Evolutionary conservation across 78 protist genomes (phyloP).

Genomic region (Guillardia theta): DNA sequence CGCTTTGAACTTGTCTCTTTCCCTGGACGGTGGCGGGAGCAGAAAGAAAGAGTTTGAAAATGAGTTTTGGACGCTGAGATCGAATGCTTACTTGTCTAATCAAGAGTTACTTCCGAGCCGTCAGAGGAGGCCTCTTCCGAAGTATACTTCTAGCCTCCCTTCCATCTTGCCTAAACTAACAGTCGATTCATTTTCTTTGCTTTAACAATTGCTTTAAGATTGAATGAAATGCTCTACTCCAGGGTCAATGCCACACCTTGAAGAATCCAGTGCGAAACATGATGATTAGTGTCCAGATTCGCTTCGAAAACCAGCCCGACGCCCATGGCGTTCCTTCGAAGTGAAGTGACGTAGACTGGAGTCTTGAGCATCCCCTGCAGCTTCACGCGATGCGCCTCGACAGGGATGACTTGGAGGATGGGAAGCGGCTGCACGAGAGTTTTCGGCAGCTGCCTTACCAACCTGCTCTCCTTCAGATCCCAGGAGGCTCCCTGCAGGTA

Average conservation of each 20-base stretch:
- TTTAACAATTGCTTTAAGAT: too few species aligned
- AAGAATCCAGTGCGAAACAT: slow-evolving; percentile 68
- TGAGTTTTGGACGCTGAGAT: too few species aligned
- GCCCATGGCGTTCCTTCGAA: slow-evolving; percentile 83
- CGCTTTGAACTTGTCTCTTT: too few species aligned
- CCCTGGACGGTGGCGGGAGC: too few species aligned
- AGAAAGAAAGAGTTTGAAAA: too few species aligned
- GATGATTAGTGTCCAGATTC: slow-evolving; percentile 67
- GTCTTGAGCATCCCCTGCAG: slow-evolving; percentile 70
- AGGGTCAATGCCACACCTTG: slow-evolving; percentile 47
- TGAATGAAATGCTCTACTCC: background rate
- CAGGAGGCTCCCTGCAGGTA: slow-evolving; percentile 87
- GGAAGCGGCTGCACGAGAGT: slow-evolving; percentile 78
- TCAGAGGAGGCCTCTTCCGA: too few species aligned
- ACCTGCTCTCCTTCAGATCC: slow-evolving; percentile 55
- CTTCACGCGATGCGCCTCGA: slow-evolving; percentile 68
- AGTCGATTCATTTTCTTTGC: too few species aligned
- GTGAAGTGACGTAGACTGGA: slow-evolving; percentile 88
- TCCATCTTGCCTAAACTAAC: too few species aligned
- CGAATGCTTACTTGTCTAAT: too few species aligned
- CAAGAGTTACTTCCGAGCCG: too few species aligned
- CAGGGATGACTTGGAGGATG: slow-evolving; percentile 81
- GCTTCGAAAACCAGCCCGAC: slow-evolving; percentile 91
- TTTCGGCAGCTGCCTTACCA: slow-evolving; percentile 77
- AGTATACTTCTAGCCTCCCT: too few species aligned